Base-by-base conservation (phyloP, 2,329 filamentous ascomycete species). In the Biscogniauxia mediterranea region DNA sequence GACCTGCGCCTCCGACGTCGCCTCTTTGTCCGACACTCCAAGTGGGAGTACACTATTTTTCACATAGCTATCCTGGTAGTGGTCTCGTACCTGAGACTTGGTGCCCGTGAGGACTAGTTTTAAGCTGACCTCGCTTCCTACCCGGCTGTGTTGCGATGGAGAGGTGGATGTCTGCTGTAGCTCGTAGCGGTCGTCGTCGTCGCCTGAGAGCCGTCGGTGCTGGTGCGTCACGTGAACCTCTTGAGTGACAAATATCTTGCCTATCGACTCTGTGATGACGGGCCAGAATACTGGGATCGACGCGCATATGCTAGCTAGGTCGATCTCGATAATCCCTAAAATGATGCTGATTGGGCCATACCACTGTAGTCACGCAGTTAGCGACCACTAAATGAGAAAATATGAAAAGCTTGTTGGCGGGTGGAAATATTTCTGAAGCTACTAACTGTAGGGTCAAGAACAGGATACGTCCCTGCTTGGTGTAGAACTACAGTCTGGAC, bases 211-310 rank as follows among this genome's bases (percentile, higher is more conserved):
- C 9, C 69, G 68, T 0, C 69, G 68, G 63, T 71, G 70, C 56
- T 71, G 69, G 52, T 62, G 69, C 55, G 69, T 70, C 11, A 74
- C 66, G 65, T 69, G 72, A 8, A 77, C 70, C 55, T 77, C 75
- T 13, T 72, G 72, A 15, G 74, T 76, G 15, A 77, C 71, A 60
- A 76, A 75, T 61, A 77, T 76, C 38, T 60, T 67, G 59, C 68
- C 71, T 38, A 75, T 42, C 8, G 60, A 61, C 21, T 71, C 63
- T 19, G 68, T 64, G 3, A 77, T 58, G 7, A 73, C 64, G 8
- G 73, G 73, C 70, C 69, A 74, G 68, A 74, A 74, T 13, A 73
- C 70, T 9, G 73, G 73, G 53, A 74, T 66, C 52, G 73, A 74
- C 3, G 72, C 73, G 63, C 70, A 71, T 56, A 74, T 71, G 53